These are phyloP conservation scores for Saccharomycopsis malanga DNA, from an alignment of 805 yeast genomes.

Conservation along the genomic window DNA sequence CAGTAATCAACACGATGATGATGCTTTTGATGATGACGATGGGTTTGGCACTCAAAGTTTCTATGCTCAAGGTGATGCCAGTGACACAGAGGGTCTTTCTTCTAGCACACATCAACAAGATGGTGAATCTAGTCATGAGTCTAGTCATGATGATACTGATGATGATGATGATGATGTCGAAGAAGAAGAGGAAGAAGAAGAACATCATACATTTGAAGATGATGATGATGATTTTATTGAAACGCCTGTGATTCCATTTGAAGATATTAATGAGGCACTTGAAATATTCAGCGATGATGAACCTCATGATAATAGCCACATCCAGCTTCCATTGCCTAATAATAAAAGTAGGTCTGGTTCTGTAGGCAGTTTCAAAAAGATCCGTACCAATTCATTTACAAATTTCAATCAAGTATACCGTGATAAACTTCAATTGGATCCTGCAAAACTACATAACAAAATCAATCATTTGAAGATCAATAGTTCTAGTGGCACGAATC, in stretches of 20 bases:
- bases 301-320: background rate
- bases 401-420: slow-evolving; percentile 18
- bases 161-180: too few relatives aligned
- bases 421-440: slow-evolving; percentile 17
- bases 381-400: slow-evolving; percentile 19
- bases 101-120: background rate
- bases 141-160: too few relatives aligned
- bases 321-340: slow-evolving; percentile 2
- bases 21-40: background rate
- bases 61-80: slow-evolving; percentile 1
- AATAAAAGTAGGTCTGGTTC: slow-evolving; percentile 5
- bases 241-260: slow-evolving; percentile 20
- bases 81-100: too few relatives aligned
- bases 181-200: background rate
- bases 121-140: background rate
- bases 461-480: slow-evolving; percentile 6
- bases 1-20: background rate
- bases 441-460: slow-evolving; percentile 2
- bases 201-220: background rate
- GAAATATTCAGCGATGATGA: slow-evolving; percentile 21
- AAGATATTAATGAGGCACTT: slow-evolving; percentile 18
- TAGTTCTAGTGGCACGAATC: background rate
- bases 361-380: slow-evolving; percentile 2
- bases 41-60: slow-evolving; percentile 11
- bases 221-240: slow-evolving; percentile 14